Conservation (phyloP, 2,329 filamentous ascomycete species). For the Berkeleyomyces rouxiae region DNA sequence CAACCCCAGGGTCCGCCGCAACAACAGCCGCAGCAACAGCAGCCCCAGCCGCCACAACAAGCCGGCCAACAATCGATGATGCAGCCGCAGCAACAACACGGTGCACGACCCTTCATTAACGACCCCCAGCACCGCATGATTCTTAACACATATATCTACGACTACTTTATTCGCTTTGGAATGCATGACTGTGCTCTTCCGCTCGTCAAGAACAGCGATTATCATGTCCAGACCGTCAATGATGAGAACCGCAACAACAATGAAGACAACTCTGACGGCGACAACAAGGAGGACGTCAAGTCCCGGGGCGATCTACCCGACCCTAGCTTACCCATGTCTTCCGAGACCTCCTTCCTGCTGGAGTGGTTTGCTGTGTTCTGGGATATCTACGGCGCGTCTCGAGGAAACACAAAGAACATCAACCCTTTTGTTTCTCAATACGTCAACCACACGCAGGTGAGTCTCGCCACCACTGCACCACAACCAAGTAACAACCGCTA, state of each 20-base stretch:
- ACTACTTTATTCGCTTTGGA: conserved; percentile 73
- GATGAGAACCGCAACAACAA: conserved; percentile 52
- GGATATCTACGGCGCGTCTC: conserved; percentile 67
- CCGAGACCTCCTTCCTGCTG: conserved; percentile 66
- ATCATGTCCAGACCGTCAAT: conserved; percentile 22
- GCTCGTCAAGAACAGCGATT: conserved; percentile 38
- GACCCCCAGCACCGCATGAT: conserved; percentile 36
- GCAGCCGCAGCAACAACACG: conserved; percentile 22
- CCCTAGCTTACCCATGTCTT: conserved; percentile 48
- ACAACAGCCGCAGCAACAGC: conserved; percentile 7
- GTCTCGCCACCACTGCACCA: conserved; percentile 5
- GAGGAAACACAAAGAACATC: conserved; percentile 51
- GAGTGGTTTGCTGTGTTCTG: conserved; percentile 98
- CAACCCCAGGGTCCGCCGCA: conserved; percentile 9
- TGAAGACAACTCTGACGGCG: conserved; percentile 64
- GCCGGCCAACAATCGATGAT: conserved; percentile 18
- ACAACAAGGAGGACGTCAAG: conserved; percentile 62
- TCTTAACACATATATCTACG: conserved; percentile 79
- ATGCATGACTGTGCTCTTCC: conserved; percentile 72
- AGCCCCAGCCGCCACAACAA: conserved; percentile 20
- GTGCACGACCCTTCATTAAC: conserved; percentile 18
- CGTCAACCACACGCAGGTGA: conserved; percentile 67
- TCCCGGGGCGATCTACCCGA: conserved; percentile 65
- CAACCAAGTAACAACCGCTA: not conserved
- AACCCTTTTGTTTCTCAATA: conserved; percentile 55